Conservation (phyloP, 225 moss, liverwort and hornwort species). For the Bryum argenteum region DNA sequence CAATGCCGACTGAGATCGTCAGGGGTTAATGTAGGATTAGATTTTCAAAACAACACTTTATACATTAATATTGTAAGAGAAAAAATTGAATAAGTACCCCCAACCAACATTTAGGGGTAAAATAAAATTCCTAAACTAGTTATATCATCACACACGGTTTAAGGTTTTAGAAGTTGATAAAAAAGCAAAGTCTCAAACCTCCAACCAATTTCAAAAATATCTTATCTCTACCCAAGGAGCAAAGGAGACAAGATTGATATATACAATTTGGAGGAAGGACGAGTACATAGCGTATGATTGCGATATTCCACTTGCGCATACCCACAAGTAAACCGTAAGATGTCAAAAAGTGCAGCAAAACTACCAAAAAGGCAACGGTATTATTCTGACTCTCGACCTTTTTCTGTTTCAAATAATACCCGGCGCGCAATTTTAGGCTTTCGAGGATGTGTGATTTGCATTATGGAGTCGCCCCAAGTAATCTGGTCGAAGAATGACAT, state of each 20-base stretch:
- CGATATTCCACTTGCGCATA: neutral
- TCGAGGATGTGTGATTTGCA: neutral
- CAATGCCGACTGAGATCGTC: too few species aligned
- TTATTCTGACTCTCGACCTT: neutral
- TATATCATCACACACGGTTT: too few species aligned
- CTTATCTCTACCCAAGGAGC: too few species aligned
- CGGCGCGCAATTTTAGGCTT: neutral
- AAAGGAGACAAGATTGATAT: neutral
- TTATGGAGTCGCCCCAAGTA: neutral
- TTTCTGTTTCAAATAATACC: neutral
- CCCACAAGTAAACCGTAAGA: too few species aligned
- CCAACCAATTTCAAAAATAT: neutral
- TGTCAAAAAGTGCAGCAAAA: slow-evolving; percentile 17
- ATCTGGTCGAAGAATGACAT: neutral
- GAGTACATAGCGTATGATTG: neutral
- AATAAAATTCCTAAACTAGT: too few species aligned
- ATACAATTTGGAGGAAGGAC: neutral
- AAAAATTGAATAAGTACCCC: too few species aligned
- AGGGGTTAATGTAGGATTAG: too few species aligned
- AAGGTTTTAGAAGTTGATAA: too few species aligned
- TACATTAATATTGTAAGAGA: too few species aligned
- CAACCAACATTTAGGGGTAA: too few species aligned
- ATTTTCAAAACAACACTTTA: too few species aligned
- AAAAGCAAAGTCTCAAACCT: too few species aligned
- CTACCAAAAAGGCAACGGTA: neutral